Evolutionary conservation across 1,284 basidiomycete genomes (phyloP), one percentile per base, ranked within the genome.

Genomic region (Puccinia triticina): DNA sequence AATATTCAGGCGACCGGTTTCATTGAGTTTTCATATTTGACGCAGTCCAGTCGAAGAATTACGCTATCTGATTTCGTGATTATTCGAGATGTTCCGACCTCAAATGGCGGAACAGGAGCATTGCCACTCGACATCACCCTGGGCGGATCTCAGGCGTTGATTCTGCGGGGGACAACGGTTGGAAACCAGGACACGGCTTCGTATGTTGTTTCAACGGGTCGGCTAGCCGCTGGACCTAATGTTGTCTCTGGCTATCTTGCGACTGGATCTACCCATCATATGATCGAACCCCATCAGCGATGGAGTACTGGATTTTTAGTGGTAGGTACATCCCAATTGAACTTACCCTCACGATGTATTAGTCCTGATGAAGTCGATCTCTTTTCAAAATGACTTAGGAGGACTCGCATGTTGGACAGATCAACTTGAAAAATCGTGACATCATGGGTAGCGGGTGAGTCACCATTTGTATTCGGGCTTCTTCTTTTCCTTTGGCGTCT

Each of bases 231-330:
- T 48, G 79, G 79, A 21, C 79, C 79, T 2, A 81, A 81, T 40
- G 79, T 81, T 46, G 71, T 81, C 18, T 81, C 79, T 37, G 79
- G 71, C 23, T 81, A 81, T 32, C 21, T 57, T 61, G 79, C 79
- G 16, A 59, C 57, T 32, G 79, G 79, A 43, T 72, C 67, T 37
- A 66, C 55, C 21, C 79, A 37, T 40, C 79, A 81, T 53, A 72
- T 61, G 26, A 81, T 81, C 18, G 79, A 81, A 29, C 79, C 79
- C 8, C 79, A 81, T 74, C 79, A 81, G 46, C 67, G 79, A 48
- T 81, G 79, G 79, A 81, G 79, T 32, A 81, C 79, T 53, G 79
- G 79, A 48, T 71, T 81, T 74, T 48, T 81, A 23, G 79, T 81
- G 43, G 79, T 81, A 26, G 18, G 79, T 74, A 10, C 18, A 29